Evolutionary conservation across 2,329 filamentous ascomycete species (phyloP).

Genomic region (Aureobasidium sp.): DNA sequence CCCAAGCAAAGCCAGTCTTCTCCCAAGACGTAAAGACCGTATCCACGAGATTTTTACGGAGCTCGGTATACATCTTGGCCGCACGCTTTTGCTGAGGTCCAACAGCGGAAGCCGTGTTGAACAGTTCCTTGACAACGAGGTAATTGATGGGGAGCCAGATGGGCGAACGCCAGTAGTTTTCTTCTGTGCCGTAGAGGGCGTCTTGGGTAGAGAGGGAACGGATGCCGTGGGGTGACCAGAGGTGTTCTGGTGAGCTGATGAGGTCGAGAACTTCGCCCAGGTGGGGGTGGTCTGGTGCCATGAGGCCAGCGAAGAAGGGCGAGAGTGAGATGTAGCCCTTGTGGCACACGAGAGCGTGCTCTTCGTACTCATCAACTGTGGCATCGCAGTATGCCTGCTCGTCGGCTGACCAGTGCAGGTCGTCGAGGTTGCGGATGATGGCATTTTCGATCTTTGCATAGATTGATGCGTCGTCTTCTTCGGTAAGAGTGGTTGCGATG

Average conservation of each 20-base stretch:
- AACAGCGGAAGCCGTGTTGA: conserved; percentile 52
- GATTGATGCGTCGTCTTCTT: conserved; percentile 65
- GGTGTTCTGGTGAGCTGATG: conserved; percentile 67
- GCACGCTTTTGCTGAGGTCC: conserved; percentile 64
- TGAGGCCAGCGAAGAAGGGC: conserved; percentile 77
- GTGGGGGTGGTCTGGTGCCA: conserved; percentile 64
- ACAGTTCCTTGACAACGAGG: conserved; percentile 66
- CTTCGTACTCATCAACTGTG: conserved; percentile 90
- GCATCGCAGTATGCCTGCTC: conserved; percentile 85
- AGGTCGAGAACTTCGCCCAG: conserved; percentile 68
- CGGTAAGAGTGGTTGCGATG: conserved; percentile 66
- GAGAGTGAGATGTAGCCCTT: conserved; percentile 93
- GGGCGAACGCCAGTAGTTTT: conserved; percentile 96
- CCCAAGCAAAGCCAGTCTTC: conserved; percentile 93
- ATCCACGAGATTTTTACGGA: conserved; percentile 77
- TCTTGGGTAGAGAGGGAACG: conserved; percentile 79
- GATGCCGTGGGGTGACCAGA: conserved; percentile 88
- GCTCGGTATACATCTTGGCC: conserved; percentile 60
- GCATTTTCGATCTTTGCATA: conserved; percentile 64
- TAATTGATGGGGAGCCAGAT: conserved; percentile 98
- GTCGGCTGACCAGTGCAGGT: conserved; percentile 83
- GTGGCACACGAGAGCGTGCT: conserved; percentile 82
- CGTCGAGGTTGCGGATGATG: conserved; percentile 77
- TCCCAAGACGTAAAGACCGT: conserved; percentile 85
- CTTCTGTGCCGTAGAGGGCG: conserved; percentile 74